Base-by-base conservation (phyloP, 176 grass and related monocot genomes). In the Echinochloa phyllopogon region DNA sequence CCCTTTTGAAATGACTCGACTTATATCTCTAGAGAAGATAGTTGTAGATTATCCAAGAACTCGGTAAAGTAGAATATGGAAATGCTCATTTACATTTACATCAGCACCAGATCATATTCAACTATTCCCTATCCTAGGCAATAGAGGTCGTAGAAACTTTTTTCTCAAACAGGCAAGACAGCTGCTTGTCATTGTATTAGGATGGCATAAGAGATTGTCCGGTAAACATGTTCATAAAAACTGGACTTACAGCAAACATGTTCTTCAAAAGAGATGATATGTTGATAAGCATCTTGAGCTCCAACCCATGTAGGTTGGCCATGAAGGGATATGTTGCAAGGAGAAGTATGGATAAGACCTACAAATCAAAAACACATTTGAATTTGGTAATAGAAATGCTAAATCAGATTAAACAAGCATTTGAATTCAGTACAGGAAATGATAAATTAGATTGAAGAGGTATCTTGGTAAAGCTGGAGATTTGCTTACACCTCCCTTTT, bases 311-410 rank as follows among this genome's bases (percentile, higher is more conserved):
- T 44, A 91, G 84, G 10, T 87, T 71, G 9, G 81, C 55, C 89
- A 91, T 89, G 64, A 85, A 91, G 67, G 92, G 89, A 78, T 94
- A 91, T 48, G 79, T 82, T 67, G 77, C 61, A 76, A 94, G 92
- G 36, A 91, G 77, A 78, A 88, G 51, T 66, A 94, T 89, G 49
- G 89, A 87, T 58, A 94, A 70, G 51, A 94, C 50, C 92, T 94
- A 77, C 36, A 85, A 37, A 81, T 58, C 40, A 72, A 80, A 64
- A 47, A 80, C 47, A 71, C 52, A 59, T 44, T 87, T 82, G 45
- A 77, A 50, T 60, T 83, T 10, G n/a, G 37, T 56, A 56, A 9
- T 65, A 17, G 12, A 60, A 69, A 63, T 27, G 5, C 69, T 48
- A 10, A 27, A 16, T 38, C 71, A 14, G 18, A 53, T 18, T 53